phyloP scores from a whole-genome alignment of 306 rosid species.

The Mimosa bimucronata region DNA sequence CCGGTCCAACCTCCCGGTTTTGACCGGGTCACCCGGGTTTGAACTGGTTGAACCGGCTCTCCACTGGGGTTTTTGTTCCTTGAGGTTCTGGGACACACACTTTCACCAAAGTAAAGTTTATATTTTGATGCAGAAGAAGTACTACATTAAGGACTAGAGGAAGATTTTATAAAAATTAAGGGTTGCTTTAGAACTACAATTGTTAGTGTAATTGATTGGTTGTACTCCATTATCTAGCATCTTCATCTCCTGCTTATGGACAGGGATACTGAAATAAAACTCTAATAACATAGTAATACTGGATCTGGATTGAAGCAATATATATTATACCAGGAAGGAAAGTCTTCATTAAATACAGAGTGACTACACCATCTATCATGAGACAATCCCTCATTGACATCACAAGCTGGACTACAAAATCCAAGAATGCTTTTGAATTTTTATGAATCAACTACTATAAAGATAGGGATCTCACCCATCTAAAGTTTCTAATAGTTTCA shows the following conservation, averaged over 20 bases:
- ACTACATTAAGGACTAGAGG: too few species aligned
- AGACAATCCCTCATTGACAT: background rate
- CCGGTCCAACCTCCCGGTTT: too few species aligned
- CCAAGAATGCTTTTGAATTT: conserved; percentile 10
- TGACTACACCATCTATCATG: background rate
- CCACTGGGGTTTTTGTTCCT: too few species aligned
- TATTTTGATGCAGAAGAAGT: too few species aligned
- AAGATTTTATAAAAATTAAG: background rate
- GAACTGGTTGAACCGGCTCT: too few species aligned
- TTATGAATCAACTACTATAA: background rate
- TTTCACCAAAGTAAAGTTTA: too few species aligned
- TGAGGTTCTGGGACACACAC: too few species aligned
- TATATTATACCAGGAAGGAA: background rate
- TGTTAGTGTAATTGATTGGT: too few species aligned
- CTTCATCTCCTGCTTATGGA: background rate
- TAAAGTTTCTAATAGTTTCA: conserved; percentile 37
- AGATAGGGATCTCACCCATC: conserved; percentile 35
- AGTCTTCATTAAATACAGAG: background rate
- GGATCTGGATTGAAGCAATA: background rate
- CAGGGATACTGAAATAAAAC: background rate
- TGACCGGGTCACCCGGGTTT: too few species aligned
- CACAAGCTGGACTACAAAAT: conserved; percentile 21
- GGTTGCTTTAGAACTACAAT: too few species aligned
- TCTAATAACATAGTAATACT: background rate
- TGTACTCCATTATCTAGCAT: background rate